Conservation (phyloP, 768 basidiomycete genomes). For the Rickenella mellea region DNA sequence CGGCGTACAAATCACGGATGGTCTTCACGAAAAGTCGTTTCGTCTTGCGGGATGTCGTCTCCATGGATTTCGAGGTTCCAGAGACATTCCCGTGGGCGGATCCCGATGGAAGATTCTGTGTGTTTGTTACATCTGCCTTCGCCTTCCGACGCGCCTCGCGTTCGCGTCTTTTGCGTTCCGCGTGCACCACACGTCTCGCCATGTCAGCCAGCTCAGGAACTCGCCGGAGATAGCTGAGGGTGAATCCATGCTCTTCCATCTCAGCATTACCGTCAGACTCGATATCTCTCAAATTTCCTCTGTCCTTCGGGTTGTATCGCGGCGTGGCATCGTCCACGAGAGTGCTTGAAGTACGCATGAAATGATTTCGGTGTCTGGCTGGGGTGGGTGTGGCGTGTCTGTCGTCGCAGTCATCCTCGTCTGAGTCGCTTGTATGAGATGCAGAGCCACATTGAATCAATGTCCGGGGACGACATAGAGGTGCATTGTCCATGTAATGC, state of each 20-base stretch:
- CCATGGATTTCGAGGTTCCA: slow-evolving; percentile 2
- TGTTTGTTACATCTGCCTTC: slow-evolving; percentile 17
- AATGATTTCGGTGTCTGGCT: not conserved
- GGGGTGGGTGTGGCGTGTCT: not conserved
- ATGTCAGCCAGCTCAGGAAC: slow-evolving; percentile 63
- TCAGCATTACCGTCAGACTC: slow-evolving; percentile 1
- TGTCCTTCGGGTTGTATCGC: not conserved
- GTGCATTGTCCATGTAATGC: slow-evolving; percentile 65
- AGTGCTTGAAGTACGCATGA: not conserved
- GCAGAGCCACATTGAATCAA: slow-evolving; percentile 3
- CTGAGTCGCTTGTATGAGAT: slow-evolving; percentile 3
- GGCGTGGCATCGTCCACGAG: slow-evolving; percentile 2
- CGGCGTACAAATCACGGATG: slow-evolving; percentile 51
- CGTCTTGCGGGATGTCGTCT: slow-evolving; percentile 29
- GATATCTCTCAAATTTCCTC: not conserved
- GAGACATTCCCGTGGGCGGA: not conserved
- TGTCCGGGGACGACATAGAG: slow-evolving; percentile 10
- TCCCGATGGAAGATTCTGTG: not conserved
- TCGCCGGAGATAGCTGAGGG: slow-evolving; percentile 66
- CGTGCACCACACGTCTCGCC: slow-evolving; percentile 54
- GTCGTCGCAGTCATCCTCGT: not conserved
- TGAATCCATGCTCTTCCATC: slow-evolving; percentile 38
- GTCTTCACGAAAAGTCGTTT: slow-evolving; percentile 64
- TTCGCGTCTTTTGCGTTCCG: slow-evolving; percentile 45
- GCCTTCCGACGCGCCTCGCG: slow-evolving; percentile 37